Base-by-base conservation (phyloP, 108 stramenopile species). In the Skeletonema potamos region DNA sequence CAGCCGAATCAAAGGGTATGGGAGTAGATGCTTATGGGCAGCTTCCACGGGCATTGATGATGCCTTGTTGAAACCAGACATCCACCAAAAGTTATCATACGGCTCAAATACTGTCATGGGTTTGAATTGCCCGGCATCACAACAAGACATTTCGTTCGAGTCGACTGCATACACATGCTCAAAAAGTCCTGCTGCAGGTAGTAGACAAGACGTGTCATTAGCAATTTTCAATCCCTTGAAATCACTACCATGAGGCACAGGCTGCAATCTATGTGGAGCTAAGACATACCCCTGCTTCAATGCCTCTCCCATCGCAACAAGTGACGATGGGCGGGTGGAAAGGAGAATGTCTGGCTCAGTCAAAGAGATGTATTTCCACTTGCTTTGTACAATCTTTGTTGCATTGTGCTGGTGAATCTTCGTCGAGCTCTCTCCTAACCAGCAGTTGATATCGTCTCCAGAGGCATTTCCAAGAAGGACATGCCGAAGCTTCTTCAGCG, bases 271-370 rank as follows among this genome's bases (percentile, higher is more conserved):
- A 70, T 84, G 81, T 2, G 85, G 80, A 13, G 73, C 54, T 18
- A 86, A 27, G 29, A 82, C 44, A 51, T 39, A 48, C 18, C 76
- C 83, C 6, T 44, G 27, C 10, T 81, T 58, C 4, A 86, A 28
- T 15, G 39, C 71, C 17, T 62, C n/a, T 32, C 56, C 54, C 27
- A 84, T 17, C 11, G 39, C 56, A 6, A 55, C 62, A 6, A 82
- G 28, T 3, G 77, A 57, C 22, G 54, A 30, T 22, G 64, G 41
- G 17, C 81, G 54, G 13, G 76, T 70, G 13, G 77, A 56, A 4
- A 84, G 62, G 13, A 86, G 51, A 39, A 56, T 43, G 69, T 84
- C 85, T 2, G 82, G 68, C 70, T 86, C 85, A 26, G 82, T 78
- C 8, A 84, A 55, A 54, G 69, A 84, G 8, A 83, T 55, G 33